Conservation (phyloP, 495 filamentous ascomycete genomes). For the Talaromyces wortmannii region DNA sequence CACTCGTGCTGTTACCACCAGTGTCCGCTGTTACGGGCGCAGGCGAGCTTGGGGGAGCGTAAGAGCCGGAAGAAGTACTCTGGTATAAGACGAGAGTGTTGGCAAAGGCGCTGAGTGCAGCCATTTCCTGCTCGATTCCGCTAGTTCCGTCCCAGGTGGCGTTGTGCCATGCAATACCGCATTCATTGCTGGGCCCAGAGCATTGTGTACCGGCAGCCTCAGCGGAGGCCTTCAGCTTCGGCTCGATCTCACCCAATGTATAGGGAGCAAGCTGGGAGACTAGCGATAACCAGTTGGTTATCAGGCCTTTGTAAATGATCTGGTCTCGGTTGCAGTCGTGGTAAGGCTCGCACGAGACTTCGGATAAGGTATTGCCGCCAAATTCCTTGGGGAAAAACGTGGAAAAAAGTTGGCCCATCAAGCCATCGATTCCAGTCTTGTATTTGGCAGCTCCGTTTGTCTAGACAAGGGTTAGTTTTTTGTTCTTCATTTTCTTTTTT, state of each 20-base stretch:
- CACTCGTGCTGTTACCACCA: constrained; percentile 58
- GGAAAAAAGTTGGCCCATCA: constrained; percentile 38
- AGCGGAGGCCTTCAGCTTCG: constrained; percentile 48
- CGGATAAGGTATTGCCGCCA: constrained; percentile 48
- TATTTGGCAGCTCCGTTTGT: constrained; percentile 40
- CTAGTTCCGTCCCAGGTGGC: constrained; percentile 34
- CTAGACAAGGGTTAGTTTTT: constrained; percentile 20
- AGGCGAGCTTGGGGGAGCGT: not conserved
- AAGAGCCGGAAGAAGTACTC: constrained; percentile 1
- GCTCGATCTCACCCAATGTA: constrained; percentile 47
- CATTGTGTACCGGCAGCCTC: constrained; percentile 56
- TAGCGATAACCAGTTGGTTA: constrained; percentile 62
- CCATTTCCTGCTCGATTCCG: constrained; percentile 54
- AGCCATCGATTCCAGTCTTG: constrained; percentile 47
- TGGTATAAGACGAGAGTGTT: constrained; percentile 39
- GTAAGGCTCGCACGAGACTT: constrained; percentile 61
- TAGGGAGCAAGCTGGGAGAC: constrained; percentile 60
- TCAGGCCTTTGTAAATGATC: constrained; percentile 67
- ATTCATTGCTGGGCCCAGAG: constrained; percentile 44
- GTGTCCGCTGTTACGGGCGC: constrained; percentile 45
- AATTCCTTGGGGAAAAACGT: constrained; percentile 49
- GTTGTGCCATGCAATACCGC: constrained; percentile 45
- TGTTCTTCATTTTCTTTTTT: not conserved
- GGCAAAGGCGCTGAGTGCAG: constrained; percentile 48
- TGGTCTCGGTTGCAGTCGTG: constrained; percentile 64